Conservation (phyloP, 192 early-diverging fungal genomes). For the Chytriomyces confervae region DNA sequence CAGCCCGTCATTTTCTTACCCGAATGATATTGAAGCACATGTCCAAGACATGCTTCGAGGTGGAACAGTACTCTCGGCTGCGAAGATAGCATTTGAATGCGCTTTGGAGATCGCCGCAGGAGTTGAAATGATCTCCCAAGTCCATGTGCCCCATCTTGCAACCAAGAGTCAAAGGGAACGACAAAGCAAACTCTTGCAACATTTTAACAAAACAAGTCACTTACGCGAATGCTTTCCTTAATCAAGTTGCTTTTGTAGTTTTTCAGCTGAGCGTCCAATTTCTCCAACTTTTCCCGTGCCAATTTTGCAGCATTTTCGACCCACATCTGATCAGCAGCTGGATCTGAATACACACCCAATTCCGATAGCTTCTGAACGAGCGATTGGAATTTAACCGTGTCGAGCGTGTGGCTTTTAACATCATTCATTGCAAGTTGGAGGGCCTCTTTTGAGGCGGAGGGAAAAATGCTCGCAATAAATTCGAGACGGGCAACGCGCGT, state of each 20-base stretch:
- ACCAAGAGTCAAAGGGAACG: background rate
- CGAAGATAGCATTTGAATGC: slow-evolving; percentile 73
- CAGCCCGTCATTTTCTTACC: slow-evolving; percentile 45
- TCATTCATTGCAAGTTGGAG: slow-evolving; percentile 67
- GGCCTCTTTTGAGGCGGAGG: slow-evolving; percentile 70
- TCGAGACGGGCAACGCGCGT: slow-evolving; percentile 72
- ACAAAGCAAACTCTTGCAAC: background rate
- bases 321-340: slow-evolving; percentile 53
- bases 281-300: slow-evolving; percentile 59
- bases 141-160: slow-evolving; percentile 79
- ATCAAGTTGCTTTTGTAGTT: slow-evolving; percentile 76
- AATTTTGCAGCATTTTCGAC: slow-evolving; percentile 50
- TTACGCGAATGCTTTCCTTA: slow-evolving; percentile 86
- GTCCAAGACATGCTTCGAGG: slow-evolving; percentile 76
- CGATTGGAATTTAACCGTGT: slow-evolving; percentile 57
- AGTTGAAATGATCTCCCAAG: slow-evolving; percentile 78
- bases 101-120: slow-evolving; percentile 67
- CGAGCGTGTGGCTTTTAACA: slow-evolving; percentile 51
- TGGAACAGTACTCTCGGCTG: slow-evolving; percentile 80
- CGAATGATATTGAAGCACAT: slow-evolving; percentile 83
- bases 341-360: slow-evolving; percentile 38
- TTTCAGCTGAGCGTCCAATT: slow-evolving; percentile 79
- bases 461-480: slow-evolving; percentile 77
- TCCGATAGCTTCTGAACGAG: slow-evolving; percentile 64
- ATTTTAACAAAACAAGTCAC: slow-evolving; percentile 13